These are phyloP conservation scores for Saturnispora besseyi DNA, from an alignment of 805 yeast species.

Conservation along the genomic window DNA sequence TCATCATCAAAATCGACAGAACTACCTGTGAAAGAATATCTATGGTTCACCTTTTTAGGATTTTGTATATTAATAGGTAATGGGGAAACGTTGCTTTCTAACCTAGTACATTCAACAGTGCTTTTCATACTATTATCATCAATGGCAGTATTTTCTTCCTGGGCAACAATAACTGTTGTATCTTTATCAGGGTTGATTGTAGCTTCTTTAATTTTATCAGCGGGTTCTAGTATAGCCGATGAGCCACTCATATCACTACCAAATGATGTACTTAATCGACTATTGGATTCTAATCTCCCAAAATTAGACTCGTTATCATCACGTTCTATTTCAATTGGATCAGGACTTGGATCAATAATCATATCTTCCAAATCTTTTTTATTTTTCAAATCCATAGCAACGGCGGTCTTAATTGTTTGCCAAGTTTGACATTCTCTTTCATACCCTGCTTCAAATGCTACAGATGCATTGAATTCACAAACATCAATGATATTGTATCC, in stretches of 20 bases:
- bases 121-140: not conserved
- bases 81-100: not conserved
- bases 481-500: constrained; percentile 44
- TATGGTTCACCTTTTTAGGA: constrained; percentile 10
- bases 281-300: constrained; percentile 7
- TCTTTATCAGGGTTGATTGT: constrained; percentile 12
- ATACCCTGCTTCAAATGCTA: constrained; percentile 43
- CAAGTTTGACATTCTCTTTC: constrained; percentile 55
- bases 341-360: constrained; percentile 11
- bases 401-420: constrained; percentile 45
- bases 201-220: constrained; percentile 20
- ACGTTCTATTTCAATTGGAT: constrained; percentile 3
- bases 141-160: not conserved
- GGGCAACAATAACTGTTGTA: constrained; percentile 9
- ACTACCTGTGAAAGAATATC: constrained; percentile 24
- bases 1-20: constrained; percentile 31
- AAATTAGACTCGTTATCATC: constrained; percentile 12
- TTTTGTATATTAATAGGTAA: constrained; percentile 17
- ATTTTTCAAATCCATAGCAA: constrained; percentile 27
- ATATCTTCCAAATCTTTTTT: constrained; percentile 3
- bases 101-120: not conserved
- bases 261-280: constrained; percentile 17
- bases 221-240: not conserved
- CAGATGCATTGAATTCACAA: constrained; percentile 47
- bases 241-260: constrained; percentile 8